Evolutionary conservation across 176 grass and related monocot species (phyloP), one percentile per base, ranked within the genome.

Genomic region (Calamus simplicifolius): DNA sequence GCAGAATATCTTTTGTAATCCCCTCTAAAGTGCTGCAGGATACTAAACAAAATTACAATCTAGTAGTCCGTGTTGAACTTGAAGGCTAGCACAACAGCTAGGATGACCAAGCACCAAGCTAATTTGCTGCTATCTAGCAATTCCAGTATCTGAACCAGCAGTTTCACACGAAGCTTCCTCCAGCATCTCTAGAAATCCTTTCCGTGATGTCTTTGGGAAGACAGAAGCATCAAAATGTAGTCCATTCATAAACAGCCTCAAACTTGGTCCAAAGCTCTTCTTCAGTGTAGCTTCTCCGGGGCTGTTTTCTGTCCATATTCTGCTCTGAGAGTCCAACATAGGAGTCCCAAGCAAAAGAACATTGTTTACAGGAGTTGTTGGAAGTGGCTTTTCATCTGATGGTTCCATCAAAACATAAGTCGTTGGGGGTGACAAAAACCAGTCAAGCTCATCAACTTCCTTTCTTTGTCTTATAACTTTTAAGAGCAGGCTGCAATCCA

Each of bases 201-300:
- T 92, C 19, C 72, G 69, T 15, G 73, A 61, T 14, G 49, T 27
- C 43, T 69, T 70, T 62, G 76, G 66, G 56, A 98, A 92, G 69
- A 92, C 27, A 25, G 76, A 78, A 19, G 27, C 78, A 69, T 81
- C 55, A 21, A 93, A 63, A 59, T 78, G 73, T 48, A 93, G 72
- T 19, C 69, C 69, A 60, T 77, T 62, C 13, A 69, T 68, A 16
- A 84, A 85, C 75, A 5, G 84, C 87, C 55, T 98, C 93, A 58
- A 92, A 98, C 35, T 78, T 81, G 31, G 76, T 81, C 93, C 93
- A 92, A 31, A 92, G 63, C 75, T 98, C 93, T 71, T 92, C 75
- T 89, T 98, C 14, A 98, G 81, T 56, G 93, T 98, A 3, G 75
- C 69, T 77, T 98, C 93, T 51, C 93, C 93, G 16, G 77, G 76